These are phyloP conservation scores for Ophiostoma tasmaniense DNA, from an alignment of 2,329 filamentous ascomycete species.

Conservation along the genomic window DNA sequence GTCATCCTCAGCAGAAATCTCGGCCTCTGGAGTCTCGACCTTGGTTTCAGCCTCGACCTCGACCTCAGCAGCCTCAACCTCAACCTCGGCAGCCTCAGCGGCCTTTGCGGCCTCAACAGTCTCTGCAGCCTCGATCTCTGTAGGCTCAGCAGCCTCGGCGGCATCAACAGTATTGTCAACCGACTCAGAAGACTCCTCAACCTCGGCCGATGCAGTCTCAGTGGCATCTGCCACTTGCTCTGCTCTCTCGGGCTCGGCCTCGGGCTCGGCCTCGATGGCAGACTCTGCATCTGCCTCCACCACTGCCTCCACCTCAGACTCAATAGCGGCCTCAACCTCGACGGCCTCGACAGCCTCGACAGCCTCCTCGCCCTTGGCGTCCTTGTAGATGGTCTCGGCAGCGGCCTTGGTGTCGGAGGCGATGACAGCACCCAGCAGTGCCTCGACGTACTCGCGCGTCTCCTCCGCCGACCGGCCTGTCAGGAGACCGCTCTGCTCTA, in stretches of 20 bases:
- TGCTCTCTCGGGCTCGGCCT: background rate
- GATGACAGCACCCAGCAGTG: constrained; percentile 42
- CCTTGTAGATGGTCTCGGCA: constrained; percentile 19
- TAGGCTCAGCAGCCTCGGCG: background rate
- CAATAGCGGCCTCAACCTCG: constrained; percentile 13
- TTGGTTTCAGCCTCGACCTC: background rate
- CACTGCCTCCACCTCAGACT: constrained; percentile 17
- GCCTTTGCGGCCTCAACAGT: too few relatives aligned
- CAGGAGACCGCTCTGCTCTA: constrained; percentile 47
- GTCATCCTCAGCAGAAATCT: background rate
- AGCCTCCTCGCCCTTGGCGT: constrained; percentile 1
- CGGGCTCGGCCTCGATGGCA: background rate
- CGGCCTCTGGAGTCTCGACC: background rate
- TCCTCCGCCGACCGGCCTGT: constrained; percentile 38
- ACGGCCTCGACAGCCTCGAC: constrained; percentile 17
- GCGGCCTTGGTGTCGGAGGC: constrained; percentile 20
- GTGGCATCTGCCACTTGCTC: background rate
- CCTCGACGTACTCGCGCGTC: constrained; percentile 40
- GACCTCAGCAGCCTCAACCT: background rate
- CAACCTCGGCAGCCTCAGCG: background rate
- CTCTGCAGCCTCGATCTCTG: background rate
- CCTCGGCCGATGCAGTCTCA: background rate
- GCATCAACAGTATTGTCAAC: background rate
- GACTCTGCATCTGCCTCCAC: background rate
- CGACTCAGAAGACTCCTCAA: background rate